Base-by-base conservation (phyloP, 177 flowering plant genomes). In the Tripterygium wilfordii region DNA sequence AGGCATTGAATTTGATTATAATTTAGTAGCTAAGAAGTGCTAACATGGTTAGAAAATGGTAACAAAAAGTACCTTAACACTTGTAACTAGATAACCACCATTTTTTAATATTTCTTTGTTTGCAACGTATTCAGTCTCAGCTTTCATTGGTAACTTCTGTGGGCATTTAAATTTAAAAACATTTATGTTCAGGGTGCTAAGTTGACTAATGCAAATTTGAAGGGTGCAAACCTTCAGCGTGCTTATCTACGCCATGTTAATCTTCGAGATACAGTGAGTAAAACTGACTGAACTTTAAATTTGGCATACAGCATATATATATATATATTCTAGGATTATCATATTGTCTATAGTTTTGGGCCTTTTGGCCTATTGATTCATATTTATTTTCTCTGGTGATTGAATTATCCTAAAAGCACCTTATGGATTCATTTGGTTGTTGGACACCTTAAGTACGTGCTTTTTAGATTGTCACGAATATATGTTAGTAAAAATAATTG, bases 191-290 rank as follows among this genome's bases (percentile, higher is more conserved):
- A 89, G 97, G 90, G 88, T 48, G 97, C 97, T 26, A 84, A 82
- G 55, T 62, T 89, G 45, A 72, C 56, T 33, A 76, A 79, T 63
- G 92, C 96, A 29, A 89, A 90, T 65, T 61, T 90, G 61, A 77
- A 64, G 52, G 80, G 79, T 48, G 97, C 97, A 52, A 90, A 87
- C 60, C 91, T 90, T 39, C 90, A 80, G 51, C 72, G 97, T 49
- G 97, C 97, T 47, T 90, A 86, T 62, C 54, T 90, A 19, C 74
- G 94, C 8, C 75, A 79, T 45, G 97, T 90, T 44, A 67, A 87
- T 71, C 82, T 90, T 33, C 82, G 85, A 14, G 88, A 82, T 21
- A 69, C 97, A 8, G 97, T 86, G 66, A 80, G 94, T 68, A 36
- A 48, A 51, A 3, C 25, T 41, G 3, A 32, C 36, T 20, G 1